phyloP scores from a whole-genome alignment of 1,139 yeast genomes.

The Blastobotrys indianensis region DNA sequence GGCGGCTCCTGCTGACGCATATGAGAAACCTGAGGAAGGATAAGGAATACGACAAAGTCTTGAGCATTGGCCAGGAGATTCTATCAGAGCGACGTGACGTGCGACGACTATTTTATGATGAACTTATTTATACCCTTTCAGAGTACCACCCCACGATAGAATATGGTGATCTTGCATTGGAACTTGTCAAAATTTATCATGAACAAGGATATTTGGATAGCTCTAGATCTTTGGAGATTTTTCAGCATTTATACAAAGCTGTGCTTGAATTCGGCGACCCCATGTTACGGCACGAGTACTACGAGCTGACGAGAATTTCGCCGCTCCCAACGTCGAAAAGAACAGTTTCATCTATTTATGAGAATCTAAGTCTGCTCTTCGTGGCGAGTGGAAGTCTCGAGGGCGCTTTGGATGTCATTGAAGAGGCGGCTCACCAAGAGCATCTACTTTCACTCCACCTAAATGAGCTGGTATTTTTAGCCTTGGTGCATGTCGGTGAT shows the following conservation, averaged over 20 bases:
- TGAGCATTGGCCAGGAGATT: constrained; percentile 12
- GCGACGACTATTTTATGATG: constrained; percentile 6
- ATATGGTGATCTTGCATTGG: constrained; percentile 14
- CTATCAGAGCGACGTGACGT: constrained; percentile 7
- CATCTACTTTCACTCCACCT: constrained; percentile 20
- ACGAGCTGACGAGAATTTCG: constrained; percentile 1
- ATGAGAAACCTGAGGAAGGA: constrained; percentile 1
- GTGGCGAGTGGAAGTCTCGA: constrained; percentile 24
- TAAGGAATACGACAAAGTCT: constrained; percentile 10
- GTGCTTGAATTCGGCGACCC: constrained; percentile 16
- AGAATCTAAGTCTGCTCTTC: constrained; percentile 20
- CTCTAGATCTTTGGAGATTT: constrained; percentile 8
- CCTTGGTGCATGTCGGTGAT: constrained; percentile 26
- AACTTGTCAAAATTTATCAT: constrained; percentile 7
- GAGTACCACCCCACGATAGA: constrained; percentile 12
- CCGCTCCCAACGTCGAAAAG: constrained; percentile 4
- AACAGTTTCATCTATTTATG: constrained; percentile 2
- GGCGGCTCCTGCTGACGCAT: constrained; percentile 8
- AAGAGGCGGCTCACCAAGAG: constrained; percentile 22
- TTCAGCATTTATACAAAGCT: constrained; percentile 13
- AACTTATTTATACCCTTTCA: constrained; percentile 5
- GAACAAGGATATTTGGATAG: constrained; percentile 11
- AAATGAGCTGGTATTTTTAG: constrained; percentile 28
- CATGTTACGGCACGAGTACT: constrained; percentile 14
- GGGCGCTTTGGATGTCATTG: constrained; percentile 23